Conservation (phyloP, 2,329 filamentous ascomycete genomes). For the Hypocreales sp. region DNA sequence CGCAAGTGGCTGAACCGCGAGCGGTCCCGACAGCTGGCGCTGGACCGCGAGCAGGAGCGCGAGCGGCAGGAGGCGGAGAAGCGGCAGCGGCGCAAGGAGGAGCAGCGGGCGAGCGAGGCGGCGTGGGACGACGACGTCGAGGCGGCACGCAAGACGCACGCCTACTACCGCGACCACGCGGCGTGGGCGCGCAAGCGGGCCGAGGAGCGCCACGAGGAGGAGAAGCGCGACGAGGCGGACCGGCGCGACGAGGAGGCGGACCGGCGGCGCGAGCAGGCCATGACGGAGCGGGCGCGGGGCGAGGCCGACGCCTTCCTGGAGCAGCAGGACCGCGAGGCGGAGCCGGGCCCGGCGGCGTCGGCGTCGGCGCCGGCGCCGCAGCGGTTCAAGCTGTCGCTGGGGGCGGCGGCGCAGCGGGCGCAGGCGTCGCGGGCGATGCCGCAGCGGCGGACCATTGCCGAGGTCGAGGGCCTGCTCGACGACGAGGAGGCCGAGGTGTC, state of each 20-base stretch:
- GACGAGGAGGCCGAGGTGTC: constrained; percentile 74
- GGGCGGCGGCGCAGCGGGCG: constrained; percentile 66
- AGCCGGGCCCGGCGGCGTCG: constrained; percentile 25
- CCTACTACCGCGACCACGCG: constrained; percentile 78
- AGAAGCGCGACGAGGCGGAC: constrained; percentile 66
- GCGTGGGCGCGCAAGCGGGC: constrained; percentile 74
- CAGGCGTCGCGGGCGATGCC: constrained; percentile 39
- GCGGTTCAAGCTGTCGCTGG: constrained; percentile 84
- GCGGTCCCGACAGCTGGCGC: constrained; percentile 63
- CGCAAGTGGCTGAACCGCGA: constrained; percentile 86
- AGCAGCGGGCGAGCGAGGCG: constrained; percentile 45
- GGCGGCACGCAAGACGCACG: constrained; percentile 50
- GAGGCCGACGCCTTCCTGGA: constrained; percentile 87
- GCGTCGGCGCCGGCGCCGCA: constrained; percentile 43
- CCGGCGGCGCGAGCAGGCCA: constrained; percentile 48
- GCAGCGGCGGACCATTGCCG: constrained; percentile 67
- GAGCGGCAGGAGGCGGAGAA: constrained; percentile 61
- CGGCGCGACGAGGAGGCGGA: constrained; percentile 66
- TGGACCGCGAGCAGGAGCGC: constrained; percentile 71
- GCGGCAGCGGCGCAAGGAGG: constrained; percentile 49
- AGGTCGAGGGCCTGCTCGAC: constrained; percentile 87
- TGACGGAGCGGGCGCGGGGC: constrained; percentile 63
- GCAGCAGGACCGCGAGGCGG: constrained; percentile 65
- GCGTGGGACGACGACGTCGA: constrained; percentile 92
- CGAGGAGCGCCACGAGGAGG: constrained; percentile 57